These are phyloP conservation scores for Diaporthe sp. DNA, from an alignment of 2,329 filamentous ascomycete genomes.

Conservation along the genomic window DNA sequence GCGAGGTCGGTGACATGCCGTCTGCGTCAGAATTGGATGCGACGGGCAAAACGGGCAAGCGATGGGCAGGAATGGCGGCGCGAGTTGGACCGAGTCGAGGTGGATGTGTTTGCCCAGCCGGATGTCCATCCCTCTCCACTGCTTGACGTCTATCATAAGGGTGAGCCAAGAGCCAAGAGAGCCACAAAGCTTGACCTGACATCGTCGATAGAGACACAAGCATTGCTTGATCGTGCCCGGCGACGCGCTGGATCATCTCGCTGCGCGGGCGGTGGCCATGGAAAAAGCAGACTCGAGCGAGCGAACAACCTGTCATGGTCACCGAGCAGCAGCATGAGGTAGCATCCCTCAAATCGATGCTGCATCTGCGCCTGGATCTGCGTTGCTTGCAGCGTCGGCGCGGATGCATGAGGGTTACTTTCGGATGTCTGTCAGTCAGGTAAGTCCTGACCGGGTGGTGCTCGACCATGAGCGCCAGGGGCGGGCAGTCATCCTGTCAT, in stretches of 20 bases:
- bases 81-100: background rate
- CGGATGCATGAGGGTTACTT: background rate
- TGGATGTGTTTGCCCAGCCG: background rate
- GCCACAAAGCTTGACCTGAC: conserved; percentile 35
- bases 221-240: background rate
- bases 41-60: background rate
- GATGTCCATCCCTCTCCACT: background rate
- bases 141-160: background rate
- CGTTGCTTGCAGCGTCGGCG: background rate
- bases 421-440: background rate
- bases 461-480: background rate
- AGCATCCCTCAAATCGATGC: background rate
- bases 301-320: background rate
- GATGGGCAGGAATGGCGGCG: conserved; percentile 1
- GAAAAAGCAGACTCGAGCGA: background rate
- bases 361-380: background rate
- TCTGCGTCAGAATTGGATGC: background rate
- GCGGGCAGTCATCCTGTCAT: background rate
- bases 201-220: background rate
- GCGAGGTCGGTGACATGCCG: background rate
- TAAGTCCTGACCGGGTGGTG: background rate
- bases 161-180: conserved; percentile 21
- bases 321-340: background rate
- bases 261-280: background rate
- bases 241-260: background rate